These are phyloP conservation scores for Xylariaceae sp. DNA, from an alignment of 2,329 filamentous ascomycete genomes.

Conservation along the genomic window DNA sequence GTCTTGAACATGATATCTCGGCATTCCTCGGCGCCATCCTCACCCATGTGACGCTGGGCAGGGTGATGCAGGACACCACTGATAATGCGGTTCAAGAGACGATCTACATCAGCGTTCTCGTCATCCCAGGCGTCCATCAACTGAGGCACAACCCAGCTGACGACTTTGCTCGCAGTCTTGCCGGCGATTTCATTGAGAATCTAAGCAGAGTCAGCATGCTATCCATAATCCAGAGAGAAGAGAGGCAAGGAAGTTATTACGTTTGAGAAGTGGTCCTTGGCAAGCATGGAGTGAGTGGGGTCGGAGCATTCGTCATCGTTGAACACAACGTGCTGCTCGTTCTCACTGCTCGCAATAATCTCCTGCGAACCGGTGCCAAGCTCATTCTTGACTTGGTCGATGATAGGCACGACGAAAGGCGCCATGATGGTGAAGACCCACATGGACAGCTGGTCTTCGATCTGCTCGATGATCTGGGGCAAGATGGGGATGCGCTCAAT, in stretches of 20 bases:
- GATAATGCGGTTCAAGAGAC: slow-evolving; percentile 70
- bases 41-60: slow-evolving; percentile 64
- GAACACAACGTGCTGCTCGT: slow-evolving; percentile 84
- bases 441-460: slow-evolving; percentile 80
- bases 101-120: slow-evolving; percentile 61
- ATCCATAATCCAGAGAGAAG: neutral
- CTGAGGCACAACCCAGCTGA: slow-evolving; percentile 84
- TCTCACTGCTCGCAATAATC: slow-evolving; percentile 77
- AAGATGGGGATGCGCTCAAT: slow-evolving; percentile 83
- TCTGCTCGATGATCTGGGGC: slow-evolving; percentile 76
- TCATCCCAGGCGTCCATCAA: slow-evolving; percentile 86
- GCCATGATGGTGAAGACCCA: slow-evolving; percentile 92
- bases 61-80: slow-evolving; percentile 84
- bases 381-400: slow-evolving; percentile 80
- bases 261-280: slow-evolving; percentile 93
- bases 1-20: slow-evolving; percentile 72
- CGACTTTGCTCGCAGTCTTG: slow-evolving; percentile 69
- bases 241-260: slow-evolving; percentile 36
- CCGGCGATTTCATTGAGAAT: slow-evolving; percentile 85
- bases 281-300: slow-evolving; percentile 92
- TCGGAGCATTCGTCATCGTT: slow-evolving; percentile 69
- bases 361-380: slow-evolving; percentile 79
- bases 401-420: slow-evolving; percentile 79
- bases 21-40: slow-evolving; percentile 66
- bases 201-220: slow-evolving; percentile 30